Evolutionary conservation across 768 basidiomycete genomes (phyloP).

Genomic region (Infundibulicybe gibba): DNA sequence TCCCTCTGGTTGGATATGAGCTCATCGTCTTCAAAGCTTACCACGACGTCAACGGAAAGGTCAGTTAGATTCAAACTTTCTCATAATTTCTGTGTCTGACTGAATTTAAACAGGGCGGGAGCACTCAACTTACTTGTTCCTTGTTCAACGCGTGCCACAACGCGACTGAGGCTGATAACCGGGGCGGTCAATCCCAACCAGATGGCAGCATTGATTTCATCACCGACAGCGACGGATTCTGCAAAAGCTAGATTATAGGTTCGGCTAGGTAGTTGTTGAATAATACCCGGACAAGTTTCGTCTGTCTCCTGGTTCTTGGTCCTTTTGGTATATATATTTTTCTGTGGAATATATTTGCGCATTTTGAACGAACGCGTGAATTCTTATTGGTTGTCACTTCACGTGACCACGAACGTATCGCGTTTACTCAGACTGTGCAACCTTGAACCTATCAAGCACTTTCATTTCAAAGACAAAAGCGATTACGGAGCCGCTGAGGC

Average conservation of each 20-base stretch:
- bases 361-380: too few relatives aligned
- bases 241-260: constrained; percentile 17
- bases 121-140: constrained; percentile 39
- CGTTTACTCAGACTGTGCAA: too few relatives aligned
- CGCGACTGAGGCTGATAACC: constrained; percentile 32
- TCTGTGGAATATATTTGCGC: too few relatives aligned
- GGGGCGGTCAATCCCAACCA: constrained; percentile 39
- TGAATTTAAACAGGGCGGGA: constrained; percentile 27
- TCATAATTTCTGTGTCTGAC: constrained; percentile 3
- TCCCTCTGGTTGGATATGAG: not conserved
- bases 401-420: too few relatives aligned
- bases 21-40: constrained; percentile 24
- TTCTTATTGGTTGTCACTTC: too few relatives aligned
- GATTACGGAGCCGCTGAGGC: too few relatives aligned
- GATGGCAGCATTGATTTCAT: constrained; percentile 38
- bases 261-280: too few relatives aligned
- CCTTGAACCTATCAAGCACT: too few relatives aligned
- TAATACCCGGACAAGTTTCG: too few relatives aligned
- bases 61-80: constrained; percentile 2
- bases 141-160: constrained; percentile 35
- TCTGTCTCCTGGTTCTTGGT: too few relatives aligned
- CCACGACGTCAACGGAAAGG: constrained; percentile 45
- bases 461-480: too few relatives aligned
- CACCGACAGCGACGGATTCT: constrained; percentile 37
- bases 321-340: too few relatives aligned